These are phyloP conservation scores for Plenodomus tracheiphilus DNA, from an alignment of 2,329 filamentous ascomycete genomes.

Conservation along the genomic window DNA sequence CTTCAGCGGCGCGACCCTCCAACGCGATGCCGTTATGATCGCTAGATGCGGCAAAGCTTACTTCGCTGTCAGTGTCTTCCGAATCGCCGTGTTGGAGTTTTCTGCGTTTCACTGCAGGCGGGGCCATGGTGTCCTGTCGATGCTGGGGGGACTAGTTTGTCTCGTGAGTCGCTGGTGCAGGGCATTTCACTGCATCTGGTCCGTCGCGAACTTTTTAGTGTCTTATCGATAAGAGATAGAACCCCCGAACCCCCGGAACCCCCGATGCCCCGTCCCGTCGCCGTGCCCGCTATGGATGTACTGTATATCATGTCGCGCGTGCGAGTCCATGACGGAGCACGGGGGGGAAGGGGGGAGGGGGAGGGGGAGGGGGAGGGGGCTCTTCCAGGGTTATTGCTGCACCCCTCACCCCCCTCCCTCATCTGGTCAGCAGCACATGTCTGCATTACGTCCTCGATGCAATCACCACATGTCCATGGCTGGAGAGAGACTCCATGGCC, in stretches of 20 bases:
- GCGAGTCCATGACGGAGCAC: no score
- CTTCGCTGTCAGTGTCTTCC: constrained; percentile 32
- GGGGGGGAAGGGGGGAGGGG: no score
- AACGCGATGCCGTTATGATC: constrained; percentile 18
- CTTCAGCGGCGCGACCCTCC: constrained; percentile 17
- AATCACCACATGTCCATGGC: not conserved
- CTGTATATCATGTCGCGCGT: no score
- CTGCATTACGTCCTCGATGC: not conserved
- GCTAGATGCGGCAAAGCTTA: constrained; percentile 28
- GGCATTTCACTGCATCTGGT: no score
- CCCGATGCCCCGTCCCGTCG: no score
- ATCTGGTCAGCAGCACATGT: not conserved
- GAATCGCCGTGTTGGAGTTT: constrained; percentile 49
- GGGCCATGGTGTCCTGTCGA: constrained; percentile 40
- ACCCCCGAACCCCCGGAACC: no score
- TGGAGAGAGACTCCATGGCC: not conserved
- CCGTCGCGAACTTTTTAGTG: constrained; percentile 24
- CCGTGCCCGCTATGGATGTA: no score
- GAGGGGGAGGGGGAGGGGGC: no score
- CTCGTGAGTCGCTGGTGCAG: constrained; percentile 6
- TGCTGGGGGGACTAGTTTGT: constrained; percentile 5
- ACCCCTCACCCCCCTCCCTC: constrained; percentile 1
- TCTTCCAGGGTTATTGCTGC: no score
- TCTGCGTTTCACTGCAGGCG: constrained; percentile 50
- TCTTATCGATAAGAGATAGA: constrained; percentile 29